phyloP scores from a whole-genome alignment of 1,284 basidiomycete species.

The Takashimella koratensis region DNA sequence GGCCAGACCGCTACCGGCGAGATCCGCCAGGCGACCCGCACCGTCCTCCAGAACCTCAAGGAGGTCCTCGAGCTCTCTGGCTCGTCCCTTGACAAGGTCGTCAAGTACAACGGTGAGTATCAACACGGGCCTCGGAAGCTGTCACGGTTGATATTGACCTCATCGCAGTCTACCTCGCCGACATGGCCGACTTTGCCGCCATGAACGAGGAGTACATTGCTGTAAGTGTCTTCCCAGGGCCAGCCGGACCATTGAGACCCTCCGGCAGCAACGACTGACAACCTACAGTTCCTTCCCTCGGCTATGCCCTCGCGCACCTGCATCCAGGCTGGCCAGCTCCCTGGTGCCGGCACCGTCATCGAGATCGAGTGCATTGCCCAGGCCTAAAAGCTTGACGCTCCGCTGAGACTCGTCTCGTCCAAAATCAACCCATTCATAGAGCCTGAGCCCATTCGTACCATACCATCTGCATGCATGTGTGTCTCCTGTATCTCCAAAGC shows the following conservation, averaged over 20 bases:
- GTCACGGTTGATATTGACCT: background rate
- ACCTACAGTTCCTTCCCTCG: constrained; percentile 15
- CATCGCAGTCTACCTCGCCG: constrained; percentile 20
- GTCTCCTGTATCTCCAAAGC: no score
- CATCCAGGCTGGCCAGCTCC: constrained; percentile 26
- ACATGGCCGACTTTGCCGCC: constrained; percentile 29
- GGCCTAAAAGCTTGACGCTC: constrained; percentile 8
- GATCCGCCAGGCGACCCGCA: constrained; percentile 29
- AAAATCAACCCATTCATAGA: no score
- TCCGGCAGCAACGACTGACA: background rate
- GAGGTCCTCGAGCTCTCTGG: constrained; percentile 34
- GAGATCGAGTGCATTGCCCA: constrained; percentile 39
- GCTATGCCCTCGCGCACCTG: constrained; percentile 25
- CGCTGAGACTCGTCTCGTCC: no score
- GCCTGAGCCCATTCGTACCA: no score
- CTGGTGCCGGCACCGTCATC: constrained; percentile 13
- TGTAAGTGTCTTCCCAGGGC: constrained; percentile 11
- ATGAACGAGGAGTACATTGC: constrained; percentile 35
- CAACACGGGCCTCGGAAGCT: no score
- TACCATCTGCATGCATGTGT: no score
- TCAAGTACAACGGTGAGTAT: constrained; percentile 62
- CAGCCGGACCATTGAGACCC: no score
- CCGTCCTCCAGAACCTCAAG: constrained; percentile 21
- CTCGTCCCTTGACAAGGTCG: constrained; percentile 71
- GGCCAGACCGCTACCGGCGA: constrained; percentile 35